Conservation (phyloP, 2,329 filamentous ascomycete species). For the Ploettnerulaceae sp. region DNA sequence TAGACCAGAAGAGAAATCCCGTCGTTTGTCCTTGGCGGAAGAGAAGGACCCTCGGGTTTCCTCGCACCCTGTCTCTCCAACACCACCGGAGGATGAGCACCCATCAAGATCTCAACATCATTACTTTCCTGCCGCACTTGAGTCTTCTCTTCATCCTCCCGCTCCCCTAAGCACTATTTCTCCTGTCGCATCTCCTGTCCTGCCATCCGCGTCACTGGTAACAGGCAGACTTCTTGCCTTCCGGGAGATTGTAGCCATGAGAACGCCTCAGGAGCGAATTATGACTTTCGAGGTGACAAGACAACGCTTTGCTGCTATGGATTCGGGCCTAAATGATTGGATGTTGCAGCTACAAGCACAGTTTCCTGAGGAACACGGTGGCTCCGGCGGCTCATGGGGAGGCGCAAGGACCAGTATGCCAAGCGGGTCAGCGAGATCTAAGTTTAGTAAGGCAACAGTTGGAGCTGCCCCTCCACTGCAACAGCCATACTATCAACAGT, state of each 20-base stretch:
- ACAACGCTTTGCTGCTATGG: slow-evolving; percentile 62
- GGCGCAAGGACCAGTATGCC: slow-evolving; percentile 16
- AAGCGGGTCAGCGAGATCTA: slow-evolving; percentile 21
- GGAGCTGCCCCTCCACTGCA: slow-evolving; percentile 28
- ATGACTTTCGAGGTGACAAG: slow-evolving; percentile 68
- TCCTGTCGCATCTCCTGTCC: slow-evolving; percentile 15
- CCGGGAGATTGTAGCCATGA: slow-evolving; percentile 70
- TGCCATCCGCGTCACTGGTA: slow-evolving; percentile 4
- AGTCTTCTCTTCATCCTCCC: slow-evolving; percentile 8
- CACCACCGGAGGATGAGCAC: slow-evolving; percentile 39
- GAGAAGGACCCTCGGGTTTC: slow-evolving; percentile 40
- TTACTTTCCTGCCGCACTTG: slow-evolving; percentile 16
- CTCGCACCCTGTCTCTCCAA: slow-evolving; percentile 35
- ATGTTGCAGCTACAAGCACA: slow-evolving; percentile 42
- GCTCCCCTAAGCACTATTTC: slow-evolving; percentile 15
- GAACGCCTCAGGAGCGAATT: slow-evolving; percentile 63
- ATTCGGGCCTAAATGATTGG: slow-evolving; percentile 69
- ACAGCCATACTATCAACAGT: slow-evolving; percentile 53
- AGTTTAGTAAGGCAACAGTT: slow-evolving; percentile 21
- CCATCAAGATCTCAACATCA: slow-evolving; percentile 29
- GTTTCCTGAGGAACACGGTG: slow-evolving; percentile 48
- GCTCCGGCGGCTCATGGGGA: slow-evolving; percentile 28
- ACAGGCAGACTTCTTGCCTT: slow-evolving; percentile 41
- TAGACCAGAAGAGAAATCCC: slow-evolving; percentile 12
- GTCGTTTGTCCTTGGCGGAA: slow-evolving; percentile 40